These are phyloP conservation scores for Debaryomycetaceae sp. DNA, from an alignment of 1,139 yeast genomes.

Conservation along the genomic window DNA sequence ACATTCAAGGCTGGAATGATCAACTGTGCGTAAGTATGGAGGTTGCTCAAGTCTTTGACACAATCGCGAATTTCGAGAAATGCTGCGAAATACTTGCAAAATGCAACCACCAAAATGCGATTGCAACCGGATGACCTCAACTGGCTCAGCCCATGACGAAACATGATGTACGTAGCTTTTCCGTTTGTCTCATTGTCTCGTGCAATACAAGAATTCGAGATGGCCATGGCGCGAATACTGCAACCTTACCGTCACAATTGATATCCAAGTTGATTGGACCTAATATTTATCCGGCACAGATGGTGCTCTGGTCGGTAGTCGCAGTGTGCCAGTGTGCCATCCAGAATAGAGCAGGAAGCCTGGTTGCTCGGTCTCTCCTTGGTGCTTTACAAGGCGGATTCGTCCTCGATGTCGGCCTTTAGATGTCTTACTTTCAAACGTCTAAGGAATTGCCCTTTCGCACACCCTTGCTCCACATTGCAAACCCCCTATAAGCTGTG, in stretches of 20 bases:
- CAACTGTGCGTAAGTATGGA: no score
- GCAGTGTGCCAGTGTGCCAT: conserved; percentile 22
- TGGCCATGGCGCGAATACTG: no score
- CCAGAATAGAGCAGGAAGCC: conserved; percentile 17
- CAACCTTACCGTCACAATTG: conserved; percentile 31
- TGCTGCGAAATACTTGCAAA: no score
- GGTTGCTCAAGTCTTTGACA: no score
- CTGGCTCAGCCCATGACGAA: no score
- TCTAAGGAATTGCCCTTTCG: conserved; percentile 23
- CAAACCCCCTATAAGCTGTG: conserved; percentile 21
- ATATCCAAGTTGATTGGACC: conserved; percentile 29
- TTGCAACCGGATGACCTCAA: no score
- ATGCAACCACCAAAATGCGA: no score
- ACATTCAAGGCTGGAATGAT: no score
- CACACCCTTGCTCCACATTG: conserved; percentile 23
- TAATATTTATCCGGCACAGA: conserved; percentile 28
- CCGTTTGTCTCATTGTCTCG: no score
- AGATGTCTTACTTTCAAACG: conserved; percentile 28
- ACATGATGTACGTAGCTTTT: no score
- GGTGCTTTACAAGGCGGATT: conserved; percentile 29
- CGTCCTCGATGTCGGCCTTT: conserved; percentile 24
- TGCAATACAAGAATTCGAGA: no score
- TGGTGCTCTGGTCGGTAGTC: conserved; percentile 22
- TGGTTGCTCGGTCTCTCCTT: conserved; percentile 22
- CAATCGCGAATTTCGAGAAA: no score